Conservation (phyloP, 2,329 filamentous ascomycete species). For the Sporothrix sp. region DNA sequence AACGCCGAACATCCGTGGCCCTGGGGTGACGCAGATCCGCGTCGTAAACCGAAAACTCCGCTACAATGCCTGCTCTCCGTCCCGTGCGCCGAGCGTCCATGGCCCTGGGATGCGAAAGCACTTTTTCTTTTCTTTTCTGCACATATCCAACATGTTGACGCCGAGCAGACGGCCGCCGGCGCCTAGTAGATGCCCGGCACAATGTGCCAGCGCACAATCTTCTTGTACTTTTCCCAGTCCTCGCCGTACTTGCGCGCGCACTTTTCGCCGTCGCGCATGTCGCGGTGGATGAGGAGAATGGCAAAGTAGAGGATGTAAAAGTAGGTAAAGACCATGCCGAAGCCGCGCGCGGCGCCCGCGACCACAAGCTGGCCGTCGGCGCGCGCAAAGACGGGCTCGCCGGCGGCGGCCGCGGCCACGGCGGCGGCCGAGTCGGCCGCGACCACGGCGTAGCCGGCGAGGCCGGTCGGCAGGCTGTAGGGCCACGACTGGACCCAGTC, state of each 20-base stretch:
- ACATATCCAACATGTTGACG: conserved; percentile 1
- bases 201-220: conserved; percentile 71
- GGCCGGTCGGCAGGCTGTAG: conserved; percentile 75
- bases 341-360: conserved; percentile 64
- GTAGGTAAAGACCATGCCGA: conserved; percentile 83
- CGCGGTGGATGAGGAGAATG: conserved; percentile 74
- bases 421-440: conserved; percentile 41
- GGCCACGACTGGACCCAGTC: conserved; percentile 94
- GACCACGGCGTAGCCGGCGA: conserved; percentile 71
- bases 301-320: conserved; percentile 94
- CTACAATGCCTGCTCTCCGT: too few species aligned
- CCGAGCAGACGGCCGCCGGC: too few species aligned
- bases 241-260: conserved; percentile 83
- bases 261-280: conserved; percentile 81
- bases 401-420: conserved; percentile 40
- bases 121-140: too few species aligned
- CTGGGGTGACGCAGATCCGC: too few species aligned
- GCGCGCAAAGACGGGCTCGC: conserved; percentile 35
- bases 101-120: background rate
- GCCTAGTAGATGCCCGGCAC: conserved; percentile 71
- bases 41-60: too few species aligned
- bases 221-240: conserved; percentile 85
- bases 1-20: conserved; percentile 5
- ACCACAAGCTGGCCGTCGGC: conserved; percentile 55
- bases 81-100: conserved; percentile 4